These are phyloP conservation scores for Trichoderma atrobrunneum DNA, from an alignment of 2,329 filamentous ascomycete species.

Conservation along the genomic window DNA sequence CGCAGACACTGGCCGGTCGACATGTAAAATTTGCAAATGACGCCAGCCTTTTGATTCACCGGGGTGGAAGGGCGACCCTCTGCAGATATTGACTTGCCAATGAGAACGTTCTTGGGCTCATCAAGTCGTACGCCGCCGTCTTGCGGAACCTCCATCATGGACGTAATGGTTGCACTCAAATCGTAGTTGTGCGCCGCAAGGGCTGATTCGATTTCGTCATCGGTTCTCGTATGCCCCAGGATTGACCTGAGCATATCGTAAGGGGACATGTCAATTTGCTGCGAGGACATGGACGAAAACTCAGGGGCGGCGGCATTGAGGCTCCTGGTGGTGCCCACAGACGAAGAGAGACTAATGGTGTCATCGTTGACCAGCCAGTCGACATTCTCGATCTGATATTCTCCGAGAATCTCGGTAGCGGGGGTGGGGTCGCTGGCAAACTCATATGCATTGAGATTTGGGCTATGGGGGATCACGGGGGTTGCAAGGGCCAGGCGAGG, in stretches of 20 bases:
- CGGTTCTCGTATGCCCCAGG: slow-evolving; percentile 79
- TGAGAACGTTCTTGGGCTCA: slow-evolving; percentile 67
- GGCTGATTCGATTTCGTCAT: slow-evolving; percentile 92
- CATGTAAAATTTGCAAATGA: slow-evolving; percentile 96
- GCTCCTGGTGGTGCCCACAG: slow-evolving; percentile 63
- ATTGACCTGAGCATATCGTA: slow-evolving; percentile 98
- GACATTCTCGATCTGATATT: slow-evolving; percentile 89
- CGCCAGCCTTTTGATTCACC: slow-evolving; percentile 71
- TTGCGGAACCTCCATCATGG: slow-evolving; percentile 71
- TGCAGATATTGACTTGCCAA: slow-evolving; percentile 85
- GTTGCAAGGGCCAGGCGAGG: slow-evolving; percentile 87
- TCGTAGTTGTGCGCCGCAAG: slow-evolving; percentile 89
- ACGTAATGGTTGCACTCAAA: slow-evolving; percentile 83
- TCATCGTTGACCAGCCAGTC: slow-evolving; percentile 96
- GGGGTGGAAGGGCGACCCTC: slow-evolving; percentile 75
- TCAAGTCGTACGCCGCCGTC: slow-evolving; percentile 39
- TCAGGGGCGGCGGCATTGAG: slow-evolving; percentile 80
- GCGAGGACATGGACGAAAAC: slow-evolving; percentile 57
- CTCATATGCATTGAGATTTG: slow-evolving; percentile 90
- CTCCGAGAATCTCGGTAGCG: slow-evolving; percentile 81
- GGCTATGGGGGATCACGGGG: slow-evolving; percentile 88
- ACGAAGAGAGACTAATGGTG: slow-evolving; percentile 75
- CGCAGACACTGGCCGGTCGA: slow-evolving; percentile 93
- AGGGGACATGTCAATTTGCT: slow-evolving; percentile 88
- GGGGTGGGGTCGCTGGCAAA: slow-evolving; percentile 80